These are phyloP conservation scores for Microdochium bolleyi DNA, from an alignment of 2,329 filamentous ascomycete species.

Conservation along the genomic window DNA sequence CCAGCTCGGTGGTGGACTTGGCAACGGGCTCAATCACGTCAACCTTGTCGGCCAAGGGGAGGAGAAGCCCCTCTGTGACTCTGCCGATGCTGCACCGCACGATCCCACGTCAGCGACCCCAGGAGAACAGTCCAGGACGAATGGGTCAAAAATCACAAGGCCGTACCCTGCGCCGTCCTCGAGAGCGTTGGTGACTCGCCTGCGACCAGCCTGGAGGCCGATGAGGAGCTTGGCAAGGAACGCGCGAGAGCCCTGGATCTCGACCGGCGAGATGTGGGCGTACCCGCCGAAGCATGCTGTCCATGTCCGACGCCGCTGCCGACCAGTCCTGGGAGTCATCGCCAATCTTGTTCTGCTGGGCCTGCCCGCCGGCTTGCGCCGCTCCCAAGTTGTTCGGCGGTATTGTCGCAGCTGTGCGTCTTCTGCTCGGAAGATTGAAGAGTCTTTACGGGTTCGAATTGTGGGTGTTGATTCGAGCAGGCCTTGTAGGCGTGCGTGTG, in stretches of 20 bases:
- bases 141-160: not conserved
- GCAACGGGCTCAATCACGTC: constrained; percentile 80
- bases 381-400: not conserved
- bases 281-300: constrained; percentile 78
- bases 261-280: constrained; percentile 56
- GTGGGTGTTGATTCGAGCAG: too few species aligned
- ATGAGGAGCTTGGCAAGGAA: constrained; percentile 63
- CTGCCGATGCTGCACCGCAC: constrained; percentile 59
- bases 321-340: constrained; percentile 40
- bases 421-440: too few species aligned
- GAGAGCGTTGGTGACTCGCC: constrained; percentile 18
- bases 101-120: not conserved
- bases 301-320: constrained; percentile 32
- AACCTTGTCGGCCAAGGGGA: constrained; percentile 59
- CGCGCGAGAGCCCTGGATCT: constrained; percentile 61
- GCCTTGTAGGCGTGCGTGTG: too few species aligned
- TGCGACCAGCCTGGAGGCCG: constrained; percentile 22
- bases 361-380: not conserved
- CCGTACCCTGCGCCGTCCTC: constrained; percentile 34
- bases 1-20: constrained; percentile 65
- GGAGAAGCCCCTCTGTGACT: constrained; percentile 71
- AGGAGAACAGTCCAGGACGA: not conserved
- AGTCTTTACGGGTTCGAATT: too few species aligned
- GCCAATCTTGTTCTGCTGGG: not conserved
- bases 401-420: not conserved